Base-by-base conservation (phyloP, 2,329 filamentous ascomycete species). In the Didymosphaeria variabile region DNA sequence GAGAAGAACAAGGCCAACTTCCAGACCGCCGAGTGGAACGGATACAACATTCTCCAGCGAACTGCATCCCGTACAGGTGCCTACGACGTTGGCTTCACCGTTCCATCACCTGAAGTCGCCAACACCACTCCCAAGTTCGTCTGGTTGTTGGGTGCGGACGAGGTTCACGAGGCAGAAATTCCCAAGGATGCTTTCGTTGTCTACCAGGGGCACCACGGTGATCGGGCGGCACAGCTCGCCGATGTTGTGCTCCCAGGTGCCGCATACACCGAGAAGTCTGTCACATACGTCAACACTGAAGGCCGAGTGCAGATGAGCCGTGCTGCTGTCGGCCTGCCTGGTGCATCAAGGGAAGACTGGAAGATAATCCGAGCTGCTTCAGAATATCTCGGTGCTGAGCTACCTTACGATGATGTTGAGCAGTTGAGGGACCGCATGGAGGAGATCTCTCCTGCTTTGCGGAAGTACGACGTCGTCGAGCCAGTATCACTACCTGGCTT, bases 151-250 rank as follows among this genome's bases (percentile, higher is more conserved):
- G 95, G 94, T 69, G 95, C 95, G 31, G 95, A 99, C 77, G 95
- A 99, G 83, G 86, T 98, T 76, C 86, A 86, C 66, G 88, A 92
- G 69, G 86, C 88, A 61, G 93, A 97, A 71, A 92, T 99, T 60
- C 95, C 95, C 72, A 97, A 95, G 85, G 91, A 95, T 68, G 94
- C 95, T 13, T 99, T 98, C 77, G 90, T 99, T 64, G 88, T 99
- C 73, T 99, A 99, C 85, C 95, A 99, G 82, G 95, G 95, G 67
- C 95, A 99, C 80, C 95, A 99, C 80, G 95, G 95, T 81, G 95
- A 99, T 82, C 88, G 88, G 56, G 95, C 94, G 67, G 95, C 95
- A 58, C 91, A 96, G 81, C 88, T 97, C 63, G 95, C 95, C 52
- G 94, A 99, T 74, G 88, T 99, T 60, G 87, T 99, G 68, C 91